phyloP scores from a whole-genome alignment of 495 filamentous ascomycete species.

The Hypoxylon trugodes region DNA sequence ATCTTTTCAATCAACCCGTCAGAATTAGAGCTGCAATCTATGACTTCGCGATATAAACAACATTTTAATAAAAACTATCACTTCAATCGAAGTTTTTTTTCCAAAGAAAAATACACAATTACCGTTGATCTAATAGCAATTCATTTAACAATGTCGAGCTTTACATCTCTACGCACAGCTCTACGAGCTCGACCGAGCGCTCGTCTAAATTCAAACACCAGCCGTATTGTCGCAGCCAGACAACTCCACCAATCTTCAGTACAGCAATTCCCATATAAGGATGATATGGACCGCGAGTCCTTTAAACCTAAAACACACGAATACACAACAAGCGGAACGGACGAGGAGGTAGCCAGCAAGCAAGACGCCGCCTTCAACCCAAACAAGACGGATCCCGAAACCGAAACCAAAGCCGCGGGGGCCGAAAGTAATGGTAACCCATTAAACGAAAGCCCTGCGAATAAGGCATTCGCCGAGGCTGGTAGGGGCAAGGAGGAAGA shows the following conservation, averaged over 20 bases:
- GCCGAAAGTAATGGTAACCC: slow-evolving; percentile 45
- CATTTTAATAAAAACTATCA: background rate
- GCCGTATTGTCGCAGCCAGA: slow-evolving; percentile 14
- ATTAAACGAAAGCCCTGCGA: slow-evolving; percentile 50
- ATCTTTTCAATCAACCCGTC: background rate
- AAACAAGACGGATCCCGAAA: slow-evolving; percentile 50
- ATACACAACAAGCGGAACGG: slow-evolving; percentile 47
- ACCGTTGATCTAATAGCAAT: background rate
- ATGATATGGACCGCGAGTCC: slow-evolving; percentile 52
- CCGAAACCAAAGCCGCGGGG: slow-evolving; percentile 38
- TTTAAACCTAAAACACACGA: slow-evolving; percentile 52
- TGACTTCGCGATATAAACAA: background rate
- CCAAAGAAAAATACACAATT: background rate
- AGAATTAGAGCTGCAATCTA: slow-evolving; percentile 4
- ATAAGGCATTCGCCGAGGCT: slow-evolving; percentile 43
- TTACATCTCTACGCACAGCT: slow-evolving; percentile 33
- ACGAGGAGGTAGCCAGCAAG: slow-evolving; percentile 49
- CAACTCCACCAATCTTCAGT: slow-evolving; percentile 39
- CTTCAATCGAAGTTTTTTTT: background rate
- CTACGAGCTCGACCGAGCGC: slow-evolving; percentile 22
- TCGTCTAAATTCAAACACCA: slow-evolving; percentile 9
- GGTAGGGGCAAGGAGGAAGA: slow-evolving; percentile 22
- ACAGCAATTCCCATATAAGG: slow-evolving; percentile 43
- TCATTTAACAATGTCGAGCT: slow-evolving; percentile 20
- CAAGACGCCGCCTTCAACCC: slow-evolving; percentile 52